Evolutionary conservation across 805 yeast species (phyloP).

Genomic region (Blastobotrys attinorum): DNA sequence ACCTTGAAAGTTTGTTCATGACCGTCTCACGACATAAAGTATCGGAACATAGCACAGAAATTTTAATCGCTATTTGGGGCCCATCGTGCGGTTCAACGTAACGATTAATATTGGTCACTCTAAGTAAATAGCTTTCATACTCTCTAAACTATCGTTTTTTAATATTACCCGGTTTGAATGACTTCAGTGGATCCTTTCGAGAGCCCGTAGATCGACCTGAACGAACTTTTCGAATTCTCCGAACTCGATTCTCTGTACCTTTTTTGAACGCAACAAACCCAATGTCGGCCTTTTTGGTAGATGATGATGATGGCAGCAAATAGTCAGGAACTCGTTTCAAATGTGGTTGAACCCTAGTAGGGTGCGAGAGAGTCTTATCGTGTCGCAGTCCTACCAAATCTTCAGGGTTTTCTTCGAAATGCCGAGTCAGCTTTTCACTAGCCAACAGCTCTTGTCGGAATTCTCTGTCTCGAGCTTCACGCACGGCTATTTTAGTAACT

Average conservation of each 20-base stretch:
- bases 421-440: constrained; percentile 84
- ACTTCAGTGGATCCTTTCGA: constrained; percentile 54
- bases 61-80: too few species aligned
- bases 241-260: constrained; percentile 20
- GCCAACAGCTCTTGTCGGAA: constrained; percentile 78
- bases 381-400: constrained; percentile 85
- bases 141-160: not conserved
- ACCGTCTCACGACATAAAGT: too few species aligned
- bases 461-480: constrained; percentile 91
- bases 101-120: not conserved
- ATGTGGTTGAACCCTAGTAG: constrained; percentile 74
- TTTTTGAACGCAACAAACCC: constrained; percentile 21
- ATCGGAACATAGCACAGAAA: too few species aligned
- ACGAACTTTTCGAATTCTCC: constrained; percentile 17
- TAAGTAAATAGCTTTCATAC: constrained; percentile 1
- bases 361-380: constrained; percentile 81
- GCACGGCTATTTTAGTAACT: constrained; percentile 77
- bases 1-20: too few species aligned
- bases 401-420: constrained; percentile 95
- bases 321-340: constrained; percentile 90
- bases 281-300: constrained; percentile 8
- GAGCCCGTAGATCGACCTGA: constrained; percentile 20
- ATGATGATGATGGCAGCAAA: constrained; percentile 59
- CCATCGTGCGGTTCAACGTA: too few species aligned
- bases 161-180: constrained; percentile 27